Conservation (phyloP, 1,139 yeast genomes). For the Diutina scorzettiae region DNA sequence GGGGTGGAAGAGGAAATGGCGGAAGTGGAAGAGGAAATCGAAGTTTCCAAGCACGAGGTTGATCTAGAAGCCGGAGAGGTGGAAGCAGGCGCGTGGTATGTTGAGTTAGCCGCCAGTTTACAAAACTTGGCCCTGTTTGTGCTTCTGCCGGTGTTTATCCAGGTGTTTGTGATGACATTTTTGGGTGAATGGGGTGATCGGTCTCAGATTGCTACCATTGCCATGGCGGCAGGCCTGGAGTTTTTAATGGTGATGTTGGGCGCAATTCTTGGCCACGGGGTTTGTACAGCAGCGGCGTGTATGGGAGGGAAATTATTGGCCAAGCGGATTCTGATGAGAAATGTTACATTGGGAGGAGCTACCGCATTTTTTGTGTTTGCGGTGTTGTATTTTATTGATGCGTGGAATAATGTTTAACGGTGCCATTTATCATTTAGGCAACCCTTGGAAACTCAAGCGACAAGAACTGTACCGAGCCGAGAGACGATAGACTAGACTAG, state of each 20-base stretch:
- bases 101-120: background rate
- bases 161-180: constrained; percentile 91
- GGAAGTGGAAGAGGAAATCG: constrained; percentile 92
- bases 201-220: constrained; percentile 94
- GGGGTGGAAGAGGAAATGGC: constrained; percentile 94
- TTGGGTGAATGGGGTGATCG: constrained; percentile 99
- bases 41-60: constrained; percentile 50
- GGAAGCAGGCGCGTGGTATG: background rate
- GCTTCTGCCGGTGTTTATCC: constrained; percentile 85
- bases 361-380: constrained; percentile 76
- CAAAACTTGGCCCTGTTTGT: constrained; percentile 45
- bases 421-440: no score
- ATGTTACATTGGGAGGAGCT: constrained; percentile 87
- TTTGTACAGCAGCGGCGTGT: constrained; percentile 92
- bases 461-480: no score
- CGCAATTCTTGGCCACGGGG: constrained; percentile 78
- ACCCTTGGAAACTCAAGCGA: background rate
- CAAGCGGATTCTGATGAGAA: constrained; percentile 79
- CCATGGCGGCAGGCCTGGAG: constrained; percentile 96
- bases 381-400: constrained; percentile 64
- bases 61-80: background rate
- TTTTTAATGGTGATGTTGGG: constrained; percentile 87
- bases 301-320: constrained; percentile 88
- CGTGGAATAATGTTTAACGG: no score
- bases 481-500: no score